These are phyloP conservation scores for Suillus lakei DNA, from an alignment of 768 basidiomycete genomes.

Conservation along the genomic window DNA sequence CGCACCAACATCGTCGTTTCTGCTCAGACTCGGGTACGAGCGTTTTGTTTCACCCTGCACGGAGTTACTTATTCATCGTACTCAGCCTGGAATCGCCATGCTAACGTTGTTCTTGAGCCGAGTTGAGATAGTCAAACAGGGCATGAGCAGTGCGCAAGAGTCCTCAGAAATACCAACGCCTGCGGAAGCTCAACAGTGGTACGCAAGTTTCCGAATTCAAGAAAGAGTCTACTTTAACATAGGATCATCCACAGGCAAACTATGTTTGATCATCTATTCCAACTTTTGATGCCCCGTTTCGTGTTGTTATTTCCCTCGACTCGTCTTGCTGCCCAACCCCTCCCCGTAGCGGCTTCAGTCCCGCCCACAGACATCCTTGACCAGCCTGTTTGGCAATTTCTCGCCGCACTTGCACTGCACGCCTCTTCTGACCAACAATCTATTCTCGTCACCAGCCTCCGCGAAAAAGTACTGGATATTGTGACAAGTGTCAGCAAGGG, in stretches of 20 bases:
- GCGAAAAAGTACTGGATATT: conserved; percentile 94
- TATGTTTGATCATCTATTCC: conserved; percentile 88
- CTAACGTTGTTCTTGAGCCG: conserved; percentile 90
- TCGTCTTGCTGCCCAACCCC: conserved; percentile 56
- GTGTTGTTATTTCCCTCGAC: conserved; percentile 89
- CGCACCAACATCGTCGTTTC: conserved; percentile 74
- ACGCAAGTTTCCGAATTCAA: conserved; percentile 23
- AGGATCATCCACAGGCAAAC: conserved; percentile 61
- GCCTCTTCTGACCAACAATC: conserved; percentile 89
- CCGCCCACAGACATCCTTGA: conserved; percentile 69
- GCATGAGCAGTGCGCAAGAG: conserved; percentile 55
- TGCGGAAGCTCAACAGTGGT: conserved; percentile 86
- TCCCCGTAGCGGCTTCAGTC: conserved; percentile 34
- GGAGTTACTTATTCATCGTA: conserved; percentile 8
- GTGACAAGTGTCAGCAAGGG: conserved; percentile 81
- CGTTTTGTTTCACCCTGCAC: conserved; percentile 5
- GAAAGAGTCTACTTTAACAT: background rate
- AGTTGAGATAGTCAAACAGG: conserved; percentile 91
- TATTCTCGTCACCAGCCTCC: conserved; percentile 78
- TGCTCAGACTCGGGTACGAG: conserved; percentile 79
- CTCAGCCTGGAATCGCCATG: conserved; percentile 88
- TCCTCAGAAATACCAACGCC: conserved; percentile 59
- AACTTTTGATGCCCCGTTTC: conserved; percentile 76
- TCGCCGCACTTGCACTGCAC: conserved; percentile 86
- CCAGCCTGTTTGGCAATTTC: conserved; percentile 94